These are phyloP conservation scores for Cladophialophora carrionii DNA, from an alignment of 2,329 filamentous ascomycete genomes.

Conservation along the genomic window DNA sequence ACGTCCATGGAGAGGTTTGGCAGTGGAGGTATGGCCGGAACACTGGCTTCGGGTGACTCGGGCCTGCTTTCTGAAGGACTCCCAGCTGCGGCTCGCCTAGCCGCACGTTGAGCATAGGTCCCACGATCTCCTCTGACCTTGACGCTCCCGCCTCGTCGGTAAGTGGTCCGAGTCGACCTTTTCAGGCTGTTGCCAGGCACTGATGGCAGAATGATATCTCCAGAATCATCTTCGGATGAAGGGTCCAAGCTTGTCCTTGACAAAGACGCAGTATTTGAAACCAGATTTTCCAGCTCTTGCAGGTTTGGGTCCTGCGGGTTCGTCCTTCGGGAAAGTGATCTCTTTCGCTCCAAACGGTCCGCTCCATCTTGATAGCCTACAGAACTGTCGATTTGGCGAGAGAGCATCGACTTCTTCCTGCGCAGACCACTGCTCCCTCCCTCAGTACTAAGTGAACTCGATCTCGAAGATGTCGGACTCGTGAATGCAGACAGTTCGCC, in stretches of 20 bases:
- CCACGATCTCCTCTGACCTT: constrained; percentile 63
- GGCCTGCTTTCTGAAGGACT: constrained; percentile 27
- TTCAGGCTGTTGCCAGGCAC: constrained; percentile 77
- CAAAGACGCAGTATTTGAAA: constrained; percentile 68
- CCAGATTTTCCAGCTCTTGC: constrained; percentile 74
- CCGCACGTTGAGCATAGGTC: constrained; percentile 73
- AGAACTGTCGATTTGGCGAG: constrained; percentile 80
- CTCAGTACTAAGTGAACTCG: constrained; percentile 37
- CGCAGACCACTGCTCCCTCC: constrained; percentile 62
- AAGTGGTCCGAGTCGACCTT: constrained; percentile 88
- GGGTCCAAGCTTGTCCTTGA: constrained; percentile 57
- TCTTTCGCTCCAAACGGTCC: constrained; percentile 74
- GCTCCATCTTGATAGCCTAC: constrained; percentile 80
- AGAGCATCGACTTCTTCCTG: constrained; percentile 95
- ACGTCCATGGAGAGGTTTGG: constrained; percentile 43
- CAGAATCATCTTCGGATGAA: constrained; percentile 62
- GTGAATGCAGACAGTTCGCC: constrained; percentile 68
- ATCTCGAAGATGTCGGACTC: constrained; percentile 39
- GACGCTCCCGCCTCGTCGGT: constrained; percentile 82
- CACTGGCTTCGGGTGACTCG: constrained; percentile 38
- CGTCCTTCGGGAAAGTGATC: constrained; percentile 61
- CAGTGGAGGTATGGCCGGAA: constrained; percentile 40
- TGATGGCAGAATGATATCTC: constrained; percentile 71
- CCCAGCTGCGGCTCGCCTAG: constrained; percentile 52
- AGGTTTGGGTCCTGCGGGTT: constrained; percentile 65